Conservation (phyloP, 768 basidiomycete species). For the Lanmaoa rubissima region DNA sequence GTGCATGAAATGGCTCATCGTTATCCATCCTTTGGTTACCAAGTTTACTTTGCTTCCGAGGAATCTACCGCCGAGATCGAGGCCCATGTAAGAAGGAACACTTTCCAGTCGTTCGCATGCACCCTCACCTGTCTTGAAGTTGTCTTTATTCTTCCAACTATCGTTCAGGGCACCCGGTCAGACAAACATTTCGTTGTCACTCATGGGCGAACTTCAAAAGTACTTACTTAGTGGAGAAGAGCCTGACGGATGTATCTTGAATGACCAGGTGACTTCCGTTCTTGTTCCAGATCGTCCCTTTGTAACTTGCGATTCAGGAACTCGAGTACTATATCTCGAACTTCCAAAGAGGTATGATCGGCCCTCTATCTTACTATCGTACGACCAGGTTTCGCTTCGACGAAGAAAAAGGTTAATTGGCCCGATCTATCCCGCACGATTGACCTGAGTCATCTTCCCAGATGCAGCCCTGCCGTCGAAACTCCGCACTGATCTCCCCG, state of each 20-base stretch:
- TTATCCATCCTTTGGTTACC: conserved; percentile 63
- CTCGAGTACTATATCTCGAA: conserved; percentile 48
- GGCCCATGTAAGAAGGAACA: conserved; percentile 42
- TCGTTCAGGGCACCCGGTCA: conserved; percentile 6
- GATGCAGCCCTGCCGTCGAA: conserved; percentile 44
- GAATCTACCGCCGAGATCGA: conserved; percentile 56
- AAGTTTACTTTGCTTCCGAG: conserved; percentile 59
- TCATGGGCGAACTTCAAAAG: conserved; percentile 10
- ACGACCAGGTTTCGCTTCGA: conserved; percentile 59
- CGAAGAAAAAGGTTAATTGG: conserved; percentile 50
- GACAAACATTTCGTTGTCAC: neutral
- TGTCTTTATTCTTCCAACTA: conserved; percentile 17
- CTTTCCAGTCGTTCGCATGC: neutral
- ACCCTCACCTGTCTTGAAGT: conserved; percentile 28
- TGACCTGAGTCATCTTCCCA: conserved; percentile 16
- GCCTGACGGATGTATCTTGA: conserved; percentile 16
- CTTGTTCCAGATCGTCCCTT: neutral
- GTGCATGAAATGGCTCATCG: conserved; percentile 49
- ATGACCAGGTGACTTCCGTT: conserved; percentile 12
- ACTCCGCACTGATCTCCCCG: conserved; percentile 49
- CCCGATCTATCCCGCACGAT: neutral
- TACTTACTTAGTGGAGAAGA: conserved; percentile 1
- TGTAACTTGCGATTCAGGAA: conserved; percentile 43
- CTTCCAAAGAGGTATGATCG: conserved; percentile 53
- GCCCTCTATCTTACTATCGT: conserved; percentile 78